Conservation (phyloP, 2,329 filamentous ascomycete genomes). For the Sporothrix variecibatus region DNA sequence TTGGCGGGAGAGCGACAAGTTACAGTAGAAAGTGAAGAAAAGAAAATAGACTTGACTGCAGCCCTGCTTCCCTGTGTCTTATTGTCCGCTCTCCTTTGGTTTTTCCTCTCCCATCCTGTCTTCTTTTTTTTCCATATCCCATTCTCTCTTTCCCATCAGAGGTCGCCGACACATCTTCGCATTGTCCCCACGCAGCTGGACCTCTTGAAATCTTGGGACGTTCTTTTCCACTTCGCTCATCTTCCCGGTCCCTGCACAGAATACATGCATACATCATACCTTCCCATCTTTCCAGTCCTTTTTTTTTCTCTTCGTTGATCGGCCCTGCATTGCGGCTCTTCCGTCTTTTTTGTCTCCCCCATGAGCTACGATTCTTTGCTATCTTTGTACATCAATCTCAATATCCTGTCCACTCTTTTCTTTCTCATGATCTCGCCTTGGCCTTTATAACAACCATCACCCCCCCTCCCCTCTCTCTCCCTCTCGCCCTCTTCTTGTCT, state of each 20-base stretch:
- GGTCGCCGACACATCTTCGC: background rate
- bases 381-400: background rate
- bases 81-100: background rate
- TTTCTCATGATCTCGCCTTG: background rate
- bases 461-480: background rate
- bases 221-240: background rate
- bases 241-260: background rate
- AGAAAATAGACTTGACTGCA: background rate
- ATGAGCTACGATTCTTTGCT: background rate
- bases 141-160: background rate
- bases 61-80: background rate
- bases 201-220: background rate
- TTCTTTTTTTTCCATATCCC: too few relatives aligned
- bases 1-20: slow-evolving; percentile 11
- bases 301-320: slow-evolving; percentile 3
- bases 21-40: background rate
- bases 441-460: background rate
- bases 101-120: background rate
- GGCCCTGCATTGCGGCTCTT: slow-evolving; percentile 1
- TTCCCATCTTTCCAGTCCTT: background rate
- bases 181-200: background rate
- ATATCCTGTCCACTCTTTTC: background rate
- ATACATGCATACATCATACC: background rate
- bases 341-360: background rate
- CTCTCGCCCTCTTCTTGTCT: background rate